These are phyloP conservation scores for Phytophthora europaea DNA, from an alignment of 352 stramenopile genomes.

Conservation along the genomic window DNA sequence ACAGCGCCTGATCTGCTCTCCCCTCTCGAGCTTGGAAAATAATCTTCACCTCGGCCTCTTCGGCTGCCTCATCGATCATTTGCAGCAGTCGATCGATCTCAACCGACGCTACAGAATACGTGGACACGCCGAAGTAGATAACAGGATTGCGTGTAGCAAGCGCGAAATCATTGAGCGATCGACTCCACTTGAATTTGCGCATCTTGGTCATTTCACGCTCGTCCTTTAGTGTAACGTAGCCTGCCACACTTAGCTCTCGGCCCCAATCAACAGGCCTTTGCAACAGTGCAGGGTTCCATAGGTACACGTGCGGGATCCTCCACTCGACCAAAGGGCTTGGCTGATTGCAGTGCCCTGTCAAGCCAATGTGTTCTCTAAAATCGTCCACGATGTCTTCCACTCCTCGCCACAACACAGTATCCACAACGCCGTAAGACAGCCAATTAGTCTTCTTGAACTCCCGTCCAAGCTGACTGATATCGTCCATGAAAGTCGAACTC, in stretches of 20 bases:
- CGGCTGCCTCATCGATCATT: slow-evolving; percentile 47
- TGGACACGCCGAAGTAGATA: slow-evolving; percentile 53
- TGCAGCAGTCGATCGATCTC: slow-evolving; percentile 43
- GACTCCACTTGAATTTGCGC: slow-evolving; percentile 39
- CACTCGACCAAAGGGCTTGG: slow-evolving; percentile 49
- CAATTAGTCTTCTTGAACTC: slow-evolving; percentile 50
- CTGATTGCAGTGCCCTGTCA: slow-evolving; percentile 39
- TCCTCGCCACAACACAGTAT: slow-evolving; percentile 46
- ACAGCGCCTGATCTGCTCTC: slow-evolving; percentile 6
- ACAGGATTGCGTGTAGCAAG: slow-evolving; percentile 38
- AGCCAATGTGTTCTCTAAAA: slow-evolving; percentile 50
- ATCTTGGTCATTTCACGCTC: slow-evolving; percentile 40
- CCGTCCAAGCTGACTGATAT: slow-evolving; percentile 32
- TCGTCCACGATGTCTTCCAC: slow-evolving; percentile 48
- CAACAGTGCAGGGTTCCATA: slow-evolving; percentile 52
- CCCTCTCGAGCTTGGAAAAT: slow-evolving; percentile 63
- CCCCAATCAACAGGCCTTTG: slow-evolving; percentile 54
- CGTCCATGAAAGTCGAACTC: slow-evolving; percentile 41
- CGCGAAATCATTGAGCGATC: slow-evolving; percentile 48
- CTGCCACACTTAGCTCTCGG: slow-evolving; percentile 48
- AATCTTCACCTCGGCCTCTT: slow-evolving; percentile 49
- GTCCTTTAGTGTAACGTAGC: slow-evolving; percentile 48
- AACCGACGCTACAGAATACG: slow-evolving; percentile 35
- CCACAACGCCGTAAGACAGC: slow-evolving; percentile 53
- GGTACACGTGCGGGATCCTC: slow-evolving; percentile 55